phyloP scores from a whole-genome alignment of 805 yeast genomes.

The Naumovozyma baii region DNA sequence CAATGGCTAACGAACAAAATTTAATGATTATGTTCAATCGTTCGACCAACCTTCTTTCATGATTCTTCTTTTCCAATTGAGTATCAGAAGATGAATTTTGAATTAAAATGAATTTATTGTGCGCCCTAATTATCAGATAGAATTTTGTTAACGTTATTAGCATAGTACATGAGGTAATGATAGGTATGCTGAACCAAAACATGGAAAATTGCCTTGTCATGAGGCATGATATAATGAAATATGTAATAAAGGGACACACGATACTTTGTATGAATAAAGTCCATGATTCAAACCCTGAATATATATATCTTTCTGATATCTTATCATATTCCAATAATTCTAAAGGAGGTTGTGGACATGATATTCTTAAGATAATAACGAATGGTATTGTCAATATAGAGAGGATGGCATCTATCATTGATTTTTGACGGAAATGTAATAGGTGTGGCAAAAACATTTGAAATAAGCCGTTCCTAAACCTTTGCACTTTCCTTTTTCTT shows the following conservation, averaged over 20 bases:
- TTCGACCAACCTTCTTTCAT: slow-evolving; percentile 13
- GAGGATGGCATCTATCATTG: slow-evolving; percentile 20
- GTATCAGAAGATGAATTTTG: slow-evolving; percentile 5
- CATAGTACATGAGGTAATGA: slow-evolving; percentile 6
- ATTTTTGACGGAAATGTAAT: slow-evolving; percentile 19
- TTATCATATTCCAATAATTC: slow-evolving; percentile 21
- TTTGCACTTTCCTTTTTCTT: slow-evolving; percentile 2
- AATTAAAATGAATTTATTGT: slow-evolving; percentile 19
- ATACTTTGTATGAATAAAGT: slow-evolving; percentile 27
- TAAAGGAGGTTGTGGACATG: slow-evolving; percentile 29
- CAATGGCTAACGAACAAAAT: slow-evolving; percentile 13
- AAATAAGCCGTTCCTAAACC: slow-evolving; percentile 4
- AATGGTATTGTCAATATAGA: slow-evolving; percentile 30
- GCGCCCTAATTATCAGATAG: slow-evolving; percentile 8
- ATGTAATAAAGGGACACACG: slow-evolving; percentile 24
- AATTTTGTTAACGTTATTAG: slow-evolving; percentile 7
- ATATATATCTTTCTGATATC: slow-evolving; percentile 11
- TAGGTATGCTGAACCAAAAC: slow-evolving; percentile 11
- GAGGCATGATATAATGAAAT: slow-evolving; percentile 15
- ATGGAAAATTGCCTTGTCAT: slow-evolving; percentile 5
- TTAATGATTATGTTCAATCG: slow-evolving; percentile 10
- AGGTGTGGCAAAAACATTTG: slow-evolving; percentile 29
- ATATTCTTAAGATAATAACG: slow-evolving; percentile 27
- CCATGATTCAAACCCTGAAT: slow-evolving; percentile 13
- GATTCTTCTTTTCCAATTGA: slow-evolving; percentile 7